Base-by-base conservation (phyloP, 257 asterid genomes). In the Catharanthus roseus region DNA sequence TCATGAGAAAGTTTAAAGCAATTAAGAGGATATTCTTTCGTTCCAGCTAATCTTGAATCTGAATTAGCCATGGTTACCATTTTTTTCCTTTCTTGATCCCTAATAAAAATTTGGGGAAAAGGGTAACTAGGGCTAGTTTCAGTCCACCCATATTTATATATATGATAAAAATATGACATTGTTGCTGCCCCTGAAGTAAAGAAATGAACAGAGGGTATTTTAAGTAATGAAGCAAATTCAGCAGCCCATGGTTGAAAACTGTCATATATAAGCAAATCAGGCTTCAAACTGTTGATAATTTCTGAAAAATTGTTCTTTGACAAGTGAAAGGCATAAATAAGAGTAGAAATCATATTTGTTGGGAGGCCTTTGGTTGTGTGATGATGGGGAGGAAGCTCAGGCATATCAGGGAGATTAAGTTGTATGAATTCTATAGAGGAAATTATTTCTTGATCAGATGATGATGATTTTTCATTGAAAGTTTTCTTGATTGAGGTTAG, bases 321-420 rank as follows among this genome's bases (percentile, higher is more conserved):
- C 21, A 9, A 29, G 1, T 62, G 54, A 54, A 51, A 75, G 15
- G 72, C 60, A 13, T 0, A 6, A 2, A 69, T 26, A 51, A 63
- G 79, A 18, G 42, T 41, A 11, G 62, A 1, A 13, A 38, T 7
- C 10, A 75, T 61, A 41, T 70, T 56, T 15, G 79, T 61, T 28
- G 79, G 79, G 16, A 75, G 28, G 42, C 66, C 44, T 42, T 69
- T 75, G 49, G 75, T 69, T 29, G 79, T 75, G 56, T 75, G 79
- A 39, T 69, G 21, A 0, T 69, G 75, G 16, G 79, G 78, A 58
- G 74, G 74, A 71, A 53, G 67, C 50, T 77, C 47, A 41, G 68
- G 61, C 9, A 33, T n/a, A 2, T 66, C 28, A 1, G 58, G 65
- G 15, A 71, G 39, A 19, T 49, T 72, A 24, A 71, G 21, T 49